Base-by-base conservation (phyloP, 306 rosid genomes). In the Mimosa bimucronata region DNA sequence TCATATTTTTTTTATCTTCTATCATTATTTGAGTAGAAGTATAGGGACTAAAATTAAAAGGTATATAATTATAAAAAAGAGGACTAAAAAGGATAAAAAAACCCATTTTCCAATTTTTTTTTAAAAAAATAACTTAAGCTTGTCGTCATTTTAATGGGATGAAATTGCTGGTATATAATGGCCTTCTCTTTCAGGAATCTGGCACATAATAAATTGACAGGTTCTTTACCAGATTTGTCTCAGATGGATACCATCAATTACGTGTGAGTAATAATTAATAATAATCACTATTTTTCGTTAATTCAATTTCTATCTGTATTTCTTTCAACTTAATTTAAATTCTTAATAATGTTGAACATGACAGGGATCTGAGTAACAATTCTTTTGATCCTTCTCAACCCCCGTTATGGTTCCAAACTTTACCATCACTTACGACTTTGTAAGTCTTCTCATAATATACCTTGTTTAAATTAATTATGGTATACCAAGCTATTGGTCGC, bases 331-430 rank as follows among this genome's bases (percentile, higher is more conserved):
- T 45, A 38, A 42, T 50, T 42, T 53, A 53, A 57, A 42, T 77
- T 44, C 42, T 67, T 79, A 71, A 60, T 64, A 71, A 53, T 68
- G 41, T 72, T 80, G 66, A 9, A 8, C 62, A 21, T 55, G 77
- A 25, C 83, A 95, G 99, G 82, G 98, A 95, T 90, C 92, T 95
- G 53, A 93, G 98, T 78, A 90, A 88, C 86, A 95, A 95, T 89
- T 79, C 89, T 73, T 95, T 95, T 83, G 86, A 84, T 58, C 66
- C 93, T 58, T 80, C 96, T 29, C 88, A 73, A 79, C 88, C 97
- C 79, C 99, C 99, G 23, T 10, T 9, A 74, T 95, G 99, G 99
- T 84, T 95, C 84, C 76, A 89, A 57, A 58, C 80, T 76, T 86
- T 91, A 57, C 82, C 86, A 55, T 80, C 87, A 55, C 94, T 95